Conservation (phyloP, 768 basidiomycete genomes). For the Pleurotus salmoneostramineus region DNA sequence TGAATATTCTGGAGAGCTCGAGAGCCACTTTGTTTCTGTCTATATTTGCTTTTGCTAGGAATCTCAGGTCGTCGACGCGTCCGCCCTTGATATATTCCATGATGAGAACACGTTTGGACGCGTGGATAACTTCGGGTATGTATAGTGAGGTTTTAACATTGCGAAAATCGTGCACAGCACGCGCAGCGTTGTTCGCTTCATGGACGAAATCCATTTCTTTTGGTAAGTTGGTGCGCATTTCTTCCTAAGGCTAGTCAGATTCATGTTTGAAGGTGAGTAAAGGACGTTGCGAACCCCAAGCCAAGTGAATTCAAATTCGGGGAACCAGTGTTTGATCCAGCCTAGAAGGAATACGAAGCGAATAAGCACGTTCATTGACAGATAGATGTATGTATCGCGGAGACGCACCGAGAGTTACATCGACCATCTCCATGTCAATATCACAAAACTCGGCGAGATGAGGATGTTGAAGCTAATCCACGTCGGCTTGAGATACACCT, state of each 20-base stretch:
- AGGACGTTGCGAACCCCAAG: conserved; percentile 48
- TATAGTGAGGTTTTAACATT: conserved; percentile 76
- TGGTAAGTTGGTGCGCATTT: conserved; percentile 90
- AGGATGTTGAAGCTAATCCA: conserved; percentile 78
- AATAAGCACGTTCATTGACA: neutral
- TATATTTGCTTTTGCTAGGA: conserved; percentile 76
- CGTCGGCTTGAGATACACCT: conserved; percentile 7
- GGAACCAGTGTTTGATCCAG: conserved; percentile 91
- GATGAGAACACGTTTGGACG: conserved; percentile 80
- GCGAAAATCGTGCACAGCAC: conserved; percentile 66
- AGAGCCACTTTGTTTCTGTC: conserved; percentile 92
- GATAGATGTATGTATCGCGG: neutral
- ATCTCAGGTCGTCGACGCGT: conserved; percentile 83
- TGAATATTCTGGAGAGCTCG: conserved; percentile 88
- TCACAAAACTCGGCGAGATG: conserved; percentile 88
- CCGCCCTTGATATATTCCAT: conserved; percentile 96
- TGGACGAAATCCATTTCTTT: conserved; percentile 94
- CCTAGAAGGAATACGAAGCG: conserved; percentile 31
- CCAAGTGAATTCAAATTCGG: conserved; percentile 95
- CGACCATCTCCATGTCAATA: conserved; percentile 87
- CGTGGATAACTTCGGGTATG: conserved; percentile 78
- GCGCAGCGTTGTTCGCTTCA: conserved; percentile 84
- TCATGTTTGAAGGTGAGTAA: neutral
- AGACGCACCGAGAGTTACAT: conserved; percentile 58
- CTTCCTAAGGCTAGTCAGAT: conserved; percentile 57